Evolutionary conservation across 768 basidiomycete genomes (phyloP).

Genomic region (Arthromyces matolae): DNA sequence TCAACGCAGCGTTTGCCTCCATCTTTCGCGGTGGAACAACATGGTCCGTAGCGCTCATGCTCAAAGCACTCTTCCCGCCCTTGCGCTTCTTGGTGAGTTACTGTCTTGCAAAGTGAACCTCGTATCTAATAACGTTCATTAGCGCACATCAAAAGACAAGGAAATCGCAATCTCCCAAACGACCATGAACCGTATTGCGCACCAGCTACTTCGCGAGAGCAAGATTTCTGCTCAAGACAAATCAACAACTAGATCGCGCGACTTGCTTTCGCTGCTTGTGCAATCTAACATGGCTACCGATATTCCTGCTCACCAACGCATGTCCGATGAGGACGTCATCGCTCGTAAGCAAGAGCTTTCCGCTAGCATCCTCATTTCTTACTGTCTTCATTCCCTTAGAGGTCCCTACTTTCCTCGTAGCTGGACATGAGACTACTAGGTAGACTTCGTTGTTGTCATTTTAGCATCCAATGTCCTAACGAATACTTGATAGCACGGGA

Average conservation of each 20-base stretch:
- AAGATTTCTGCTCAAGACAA: constrained; percentile 27
- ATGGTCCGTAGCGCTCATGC: constrained; percentile 22
- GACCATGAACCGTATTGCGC: constrained; percentile 40
- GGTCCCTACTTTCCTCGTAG: constrained; percentile 45
- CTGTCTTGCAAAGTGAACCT: constrained; percentile 26
- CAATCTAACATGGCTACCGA: constrained; percentile 52
- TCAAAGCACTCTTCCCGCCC: constrained; percentile 30
- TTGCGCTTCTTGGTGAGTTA: constrained; percentile 32
- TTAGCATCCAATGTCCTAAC: background rate
- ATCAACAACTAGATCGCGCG: constrained; percentile 35
- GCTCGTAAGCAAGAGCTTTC: constrained; percentile 6
- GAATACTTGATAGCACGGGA: constrained; percentile 29
- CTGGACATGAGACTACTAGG: constrained; percentile 48
- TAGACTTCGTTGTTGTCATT: constrained; percentile 7
- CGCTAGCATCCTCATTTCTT: background rate
- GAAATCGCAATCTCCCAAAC: constrained; percentile 20
- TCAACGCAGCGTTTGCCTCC: constrained; percentile 41
- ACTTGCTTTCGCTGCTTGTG: constrained; percentile 44
- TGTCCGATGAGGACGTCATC: constrained; percentile 18
- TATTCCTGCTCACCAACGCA: constrained; percentile 14
- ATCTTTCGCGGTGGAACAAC: constrained; percentile 39
- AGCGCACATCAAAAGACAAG: constrained; percentile 17
- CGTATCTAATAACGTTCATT: background rate
- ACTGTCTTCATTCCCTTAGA: constrained; percentile 25
- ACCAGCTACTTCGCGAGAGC: constrained; percentile 39